Base-by-base conservation (phyloP, 495 filamentous ascomycete genomes). In the Neohortaea acidophila region DNA sequence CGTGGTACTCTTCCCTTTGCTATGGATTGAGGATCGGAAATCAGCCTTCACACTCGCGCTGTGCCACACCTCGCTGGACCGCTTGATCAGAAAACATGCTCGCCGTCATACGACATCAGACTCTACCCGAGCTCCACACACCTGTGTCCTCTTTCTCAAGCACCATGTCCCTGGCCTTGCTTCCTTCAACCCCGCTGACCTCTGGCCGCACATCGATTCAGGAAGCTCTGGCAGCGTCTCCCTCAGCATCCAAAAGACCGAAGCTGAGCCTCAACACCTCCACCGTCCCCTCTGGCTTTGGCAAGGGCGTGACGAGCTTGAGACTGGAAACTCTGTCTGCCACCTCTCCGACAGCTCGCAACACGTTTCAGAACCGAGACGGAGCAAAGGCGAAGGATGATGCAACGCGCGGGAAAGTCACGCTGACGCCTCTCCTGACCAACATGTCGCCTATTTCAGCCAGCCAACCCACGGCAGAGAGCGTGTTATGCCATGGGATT, bases 311-410 rank as follows among this genome's bases (percentile, higher is more conserved):
- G 2, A 71, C 69, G 2, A 68, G 67, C 18, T 56, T 75, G 34
- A 61, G 71, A 21, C 58, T 70, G 29, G 66, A 74, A 23, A 56
- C 75, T 2, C 67, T 78, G 27, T 63, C 78, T 13, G 70, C 70
- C 21, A 64, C 66, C 8, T 85, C 81, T 6, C 81, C 82, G 4
- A 89, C 82, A 3, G 61, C 74, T 17, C 79, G 81, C 55, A 91
- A 87, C 54, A 91, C 82, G 24, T 77, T 84, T 47, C 74, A 72
- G 22, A 89, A 91, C 55, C 72, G 75, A 39, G 84, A 84, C 53
- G 75, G 79, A 21, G 68, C 69, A 22, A 65, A 71, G 33, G 51
- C 45, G 33, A 63, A 65, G 2, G 48, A 53, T 18, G 36, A 44
- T 10, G 52, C 51, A 9, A 59, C 43, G 36, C 50, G 54, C n/a